These are phyloP conservation scores for Cutaneotrichosporon dermatis DNA, from an alignment of 1,284 basidiomycete genomes.

Conservation along the genomic window DNA sequence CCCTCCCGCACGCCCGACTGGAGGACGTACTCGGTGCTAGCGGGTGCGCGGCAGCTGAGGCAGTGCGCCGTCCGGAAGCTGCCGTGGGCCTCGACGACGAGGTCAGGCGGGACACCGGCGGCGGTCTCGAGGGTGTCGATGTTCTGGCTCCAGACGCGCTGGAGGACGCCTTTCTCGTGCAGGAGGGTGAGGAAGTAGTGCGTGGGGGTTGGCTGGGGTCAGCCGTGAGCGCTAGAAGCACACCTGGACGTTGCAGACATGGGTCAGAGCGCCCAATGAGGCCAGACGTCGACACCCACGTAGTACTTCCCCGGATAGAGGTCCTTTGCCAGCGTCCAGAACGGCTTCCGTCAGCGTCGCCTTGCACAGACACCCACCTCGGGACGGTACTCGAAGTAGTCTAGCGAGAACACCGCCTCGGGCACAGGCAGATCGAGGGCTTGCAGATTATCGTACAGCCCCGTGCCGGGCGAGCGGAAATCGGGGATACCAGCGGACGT, in stretches of 20 bases:
- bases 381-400: slow-evolving; percentile 46
- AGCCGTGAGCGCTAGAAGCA: slow-evolving; percentile 31
- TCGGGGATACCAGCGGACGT: slow-evolving; percentile 53
- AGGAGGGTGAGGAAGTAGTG: slow-evolving; percentile 74
- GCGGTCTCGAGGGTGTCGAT: slow-evolving; percentile 89
- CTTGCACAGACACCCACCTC: slow-evolving; percentile 19
- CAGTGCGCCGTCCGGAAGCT: slow-evolving; percentile 80
- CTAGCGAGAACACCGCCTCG: slow-evolving; percentile 56
- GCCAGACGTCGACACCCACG: slow-evolving; percentile 20
- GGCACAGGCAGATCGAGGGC: slow-evolving; percentile 55
- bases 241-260: too few relatives aligned
- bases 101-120: slow-evolving; percentile 67
- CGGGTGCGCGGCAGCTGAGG: slow-evolving; percentile 59
- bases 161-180: slow-evolving; percentile 31
- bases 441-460: slow-evolving; percentile 55
- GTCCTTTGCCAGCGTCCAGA: slow-evolving; percentile 83
- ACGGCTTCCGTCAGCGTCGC: slow-evolving; percentile 47
- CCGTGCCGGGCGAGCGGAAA: slow-evolving; percentile 52
- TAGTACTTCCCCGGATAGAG: slow-evolving; percentile 61
- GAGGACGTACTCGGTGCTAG: slow-evolving; percentile 66
- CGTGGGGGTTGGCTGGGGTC: slow-evolving; percentile 74
- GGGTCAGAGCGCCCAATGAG: too few relatives aligned
- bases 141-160: slow-evolving; percentile 44
- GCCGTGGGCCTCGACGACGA: slow-evolving; percentile 91
- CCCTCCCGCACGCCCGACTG: slow-evolving; percentile 57